A percentile compares a stretch with the other conserved stretches of the same genome.
phyloP scores from a whole-genome alignment of 23 red algal genomes.

The Gracilaria domingensis region DNA sequence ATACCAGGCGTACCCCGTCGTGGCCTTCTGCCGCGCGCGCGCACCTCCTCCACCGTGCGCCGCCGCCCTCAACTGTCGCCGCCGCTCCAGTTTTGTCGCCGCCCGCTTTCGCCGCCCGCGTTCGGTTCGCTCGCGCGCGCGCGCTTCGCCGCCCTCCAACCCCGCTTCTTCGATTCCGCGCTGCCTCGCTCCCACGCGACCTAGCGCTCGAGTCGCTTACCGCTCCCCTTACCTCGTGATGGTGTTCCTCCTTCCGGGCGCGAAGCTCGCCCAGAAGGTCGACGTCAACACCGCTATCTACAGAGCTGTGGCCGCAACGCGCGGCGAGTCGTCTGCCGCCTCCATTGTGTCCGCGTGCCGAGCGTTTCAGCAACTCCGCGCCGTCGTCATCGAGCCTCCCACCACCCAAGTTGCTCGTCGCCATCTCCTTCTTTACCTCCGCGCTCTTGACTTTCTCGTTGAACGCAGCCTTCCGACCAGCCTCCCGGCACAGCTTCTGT shows the following conservation, averaged over 20 bases:
- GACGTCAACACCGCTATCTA: conserved; percentile 60
- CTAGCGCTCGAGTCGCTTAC: too few species aligned
- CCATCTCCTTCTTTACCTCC: conserved; percentile 20
- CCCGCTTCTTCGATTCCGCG: too few species aligned
- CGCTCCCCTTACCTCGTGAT: neutral
- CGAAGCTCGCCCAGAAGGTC: conserved; percentile 65
- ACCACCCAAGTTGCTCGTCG: conserved; percentile 47
- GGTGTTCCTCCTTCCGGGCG: conserved; percentile 65
- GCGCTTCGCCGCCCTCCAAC: too few species aligned
- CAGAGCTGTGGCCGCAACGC: conserved; percentile 23
- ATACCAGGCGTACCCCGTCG: too few species aligned
- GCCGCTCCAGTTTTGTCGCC: too few species aligned
- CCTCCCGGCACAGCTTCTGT: conserved; percentile 27
- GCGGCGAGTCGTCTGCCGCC: conserved; percentile 41
- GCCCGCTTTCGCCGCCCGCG: too few species aligned
- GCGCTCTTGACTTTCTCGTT: conserved; percentile 42
- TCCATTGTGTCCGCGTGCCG: conserved; percentile 22
- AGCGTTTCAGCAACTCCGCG: conserved; percentile 56
- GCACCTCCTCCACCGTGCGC: too few species aligned
- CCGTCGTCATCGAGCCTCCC: conserved; percentile 44
- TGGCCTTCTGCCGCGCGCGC: too few species aligned
- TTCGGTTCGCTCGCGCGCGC: too few species aligned
- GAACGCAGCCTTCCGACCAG: conserved; percentile 18
- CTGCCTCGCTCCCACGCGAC: too few species aligned
- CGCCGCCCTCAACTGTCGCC: too few species aligned